These are phyloP conservation scores for Ogataea trehaloabstinens DNA, from an alignment of 805 yeast genomes.

Conservation along the genomic window DNA sequence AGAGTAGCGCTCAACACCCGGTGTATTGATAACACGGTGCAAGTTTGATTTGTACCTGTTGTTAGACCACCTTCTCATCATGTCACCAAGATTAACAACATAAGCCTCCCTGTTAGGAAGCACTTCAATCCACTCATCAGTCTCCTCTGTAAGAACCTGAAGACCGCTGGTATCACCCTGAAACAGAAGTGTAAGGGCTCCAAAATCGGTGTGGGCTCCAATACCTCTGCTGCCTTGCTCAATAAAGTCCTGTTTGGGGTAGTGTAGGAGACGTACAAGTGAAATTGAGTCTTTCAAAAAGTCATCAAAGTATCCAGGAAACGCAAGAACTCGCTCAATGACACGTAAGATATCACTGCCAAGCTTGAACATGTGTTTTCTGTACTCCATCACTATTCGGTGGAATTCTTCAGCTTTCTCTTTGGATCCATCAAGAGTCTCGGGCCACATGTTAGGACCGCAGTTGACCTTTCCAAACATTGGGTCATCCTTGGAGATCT, in stretches of 20 bases:
- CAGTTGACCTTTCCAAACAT: constrained; percentile 20
- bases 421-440: constrained; percentile 23
- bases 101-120: constrained; percentile 31
- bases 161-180: constrained; percentile 39
- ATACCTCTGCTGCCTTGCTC: constrained; percentile 32
- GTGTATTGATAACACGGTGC: constrained; percentile 37
- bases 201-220: constrained; percentile 41
- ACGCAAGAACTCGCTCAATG: constrained; percentile 23
- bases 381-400: constrained; percentile 19
- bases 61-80: constrained; percentile 38
- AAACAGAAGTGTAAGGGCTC: constrained; percentile 33
- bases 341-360: constrained; percentile 21
- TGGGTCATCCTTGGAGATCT: constrained; percentile 11
- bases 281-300: constrained; percentile 20
- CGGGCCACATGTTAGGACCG: constrained; percentile 19
- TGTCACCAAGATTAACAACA: constrained; percentile 40
- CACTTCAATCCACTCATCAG: constrained; percentile 28
- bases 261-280: constrained; percentile 37
- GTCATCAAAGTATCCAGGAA: constrained; percentile 21
- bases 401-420: constrained; percentile 21
- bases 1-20: constrained; percentile 26
- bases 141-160: constrained; percentile 33
- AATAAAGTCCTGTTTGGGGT: constrained; percentile 27
- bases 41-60: constrained; percentile 36
- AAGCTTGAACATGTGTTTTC: constrained; percentile 7